Evolutionary conservation across 495 filamentous ascomycete genomes (phyloP).

Genomic region (Neurospora hispaniola): DNA sequence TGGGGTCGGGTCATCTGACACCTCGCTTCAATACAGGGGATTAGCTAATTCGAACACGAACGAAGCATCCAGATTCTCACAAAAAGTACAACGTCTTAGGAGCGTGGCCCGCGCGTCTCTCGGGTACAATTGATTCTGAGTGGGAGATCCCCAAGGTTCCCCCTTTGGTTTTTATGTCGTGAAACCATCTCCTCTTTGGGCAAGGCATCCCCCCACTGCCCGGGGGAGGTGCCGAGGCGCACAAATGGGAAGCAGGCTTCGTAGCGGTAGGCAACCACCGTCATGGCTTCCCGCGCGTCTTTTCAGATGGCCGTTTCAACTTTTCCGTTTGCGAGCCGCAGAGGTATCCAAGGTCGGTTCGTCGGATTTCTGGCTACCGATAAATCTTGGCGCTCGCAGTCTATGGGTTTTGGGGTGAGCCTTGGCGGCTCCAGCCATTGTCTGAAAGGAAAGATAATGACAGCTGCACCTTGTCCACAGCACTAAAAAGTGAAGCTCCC

Average conservation of each 20-base stretch:
- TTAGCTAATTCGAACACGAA: background rate
- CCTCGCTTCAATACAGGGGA: background rate
- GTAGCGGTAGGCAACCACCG: background rate
- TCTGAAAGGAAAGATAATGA: background rate
- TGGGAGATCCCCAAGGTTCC: background rate
- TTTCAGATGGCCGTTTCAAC: background rate
- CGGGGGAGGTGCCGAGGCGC: background rate
- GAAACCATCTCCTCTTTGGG: background rate
- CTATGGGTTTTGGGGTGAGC: background rate
- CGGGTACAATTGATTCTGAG: background rate
- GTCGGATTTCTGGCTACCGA: background rate
- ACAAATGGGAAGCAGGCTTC: background rate
- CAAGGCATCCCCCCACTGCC: background rate
- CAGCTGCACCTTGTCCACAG: background rate
- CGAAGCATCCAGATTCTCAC: background rate
- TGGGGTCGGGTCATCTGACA: too few relatives aligned
- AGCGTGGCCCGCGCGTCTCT: background rate
- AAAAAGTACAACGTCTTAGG: background rate
- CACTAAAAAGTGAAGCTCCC: background rate
- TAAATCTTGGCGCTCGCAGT: background rate
- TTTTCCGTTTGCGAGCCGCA: background rate
- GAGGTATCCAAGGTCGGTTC: background rate
- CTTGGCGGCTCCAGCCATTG: background rate
- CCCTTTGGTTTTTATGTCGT: background rate
- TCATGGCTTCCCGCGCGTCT: background rate